A percentile compares a stretch with the other conserved stretches of the same genome.
Evolutionary conservation across 306 rosid species (phyloP).

Genomic region (Mimosa pudica): DNA sequence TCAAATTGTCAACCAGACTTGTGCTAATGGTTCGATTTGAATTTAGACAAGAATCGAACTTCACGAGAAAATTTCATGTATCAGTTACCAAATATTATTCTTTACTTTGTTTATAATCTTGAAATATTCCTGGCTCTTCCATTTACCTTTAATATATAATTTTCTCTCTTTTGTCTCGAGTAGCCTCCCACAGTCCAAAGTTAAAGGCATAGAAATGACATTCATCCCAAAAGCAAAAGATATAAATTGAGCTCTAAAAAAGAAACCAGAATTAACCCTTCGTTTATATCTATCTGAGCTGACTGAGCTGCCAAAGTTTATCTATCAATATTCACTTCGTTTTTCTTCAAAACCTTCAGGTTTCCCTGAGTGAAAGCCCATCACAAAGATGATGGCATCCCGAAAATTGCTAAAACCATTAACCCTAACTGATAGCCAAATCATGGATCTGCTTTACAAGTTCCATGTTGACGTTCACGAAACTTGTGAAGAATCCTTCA

Average conservation of each 20-base stretch:
- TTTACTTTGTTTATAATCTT: background rate
- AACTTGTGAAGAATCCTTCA: slow-evolving; percentile 37
- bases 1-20: no score
- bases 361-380: background rate
- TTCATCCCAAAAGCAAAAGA: background rate
- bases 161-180: background rate
- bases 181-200: background rate
- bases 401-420: background rate
- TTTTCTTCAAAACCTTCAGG: background rate
- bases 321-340: background rate
- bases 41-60: no score
- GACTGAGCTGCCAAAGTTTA: background rate
- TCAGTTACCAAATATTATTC: background rate
- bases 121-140: background rate
- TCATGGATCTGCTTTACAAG: background rate
- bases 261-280: background rate
- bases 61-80: no score
- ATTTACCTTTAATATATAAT: background rate
- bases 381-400: background rate
- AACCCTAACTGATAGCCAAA: background rate
- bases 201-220: background rate
- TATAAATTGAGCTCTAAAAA: background rate
- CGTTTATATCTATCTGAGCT: background rate
- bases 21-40: no score
- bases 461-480: slow-evolving; percentile 24